These are phyloP conservation scores for Clitopilus passeckerianus DNA, from an alignment of 768 basidiomycete genomes.

Conservation along the genomic window DNA sequence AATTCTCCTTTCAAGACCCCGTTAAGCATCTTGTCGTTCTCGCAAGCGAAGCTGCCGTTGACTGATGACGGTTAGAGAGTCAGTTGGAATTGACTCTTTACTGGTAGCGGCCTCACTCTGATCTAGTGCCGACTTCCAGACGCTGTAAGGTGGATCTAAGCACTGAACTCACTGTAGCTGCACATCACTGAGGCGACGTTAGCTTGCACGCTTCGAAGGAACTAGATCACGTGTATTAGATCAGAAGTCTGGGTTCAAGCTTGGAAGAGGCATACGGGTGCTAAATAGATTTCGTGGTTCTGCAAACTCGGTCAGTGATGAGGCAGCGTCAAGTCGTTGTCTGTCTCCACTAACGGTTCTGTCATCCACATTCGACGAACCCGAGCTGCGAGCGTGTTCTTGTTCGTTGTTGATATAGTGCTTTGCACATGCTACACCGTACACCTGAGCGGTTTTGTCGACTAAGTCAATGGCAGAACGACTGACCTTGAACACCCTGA, in stretches of 20 bases:
- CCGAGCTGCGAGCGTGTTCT: slow-evolving; percentile 38
- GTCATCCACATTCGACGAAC: slow-evolving; percentile 39
- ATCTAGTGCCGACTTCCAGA: slow-evolving; percentile 18
- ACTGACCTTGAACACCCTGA: slow-evolving; percentile 40
- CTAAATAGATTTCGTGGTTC: slow-evolving; percentile 55
- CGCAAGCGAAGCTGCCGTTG: slow-evolving; percentile 59
- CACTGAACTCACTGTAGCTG: slow-evolving; percentile 39
- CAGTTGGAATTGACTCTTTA: too few relatives aligned
- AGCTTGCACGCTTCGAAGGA: slow-evolving; percentile 57
- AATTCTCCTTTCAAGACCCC: slow-evolving; percentile 62
- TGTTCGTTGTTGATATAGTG: slow-evolving; percentile 45
- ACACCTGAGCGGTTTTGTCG: slow-evolving; percentile 17
- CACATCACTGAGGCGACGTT: slow-evolving; percentile 67
- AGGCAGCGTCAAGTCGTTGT: background rate
- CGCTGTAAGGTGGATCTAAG: too few relatives aligned
- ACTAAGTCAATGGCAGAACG: background rate
- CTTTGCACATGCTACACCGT: slow-evolving; percentile 17
- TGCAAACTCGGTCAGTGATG: slow-evolving; percentile 3
- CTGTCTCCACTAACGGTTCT: slow-evolving; percentile 25
- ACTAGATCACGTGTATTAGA: slow-evolving; percentile 18
- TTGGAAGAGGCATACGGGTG: slow-evolving; percentile 31
- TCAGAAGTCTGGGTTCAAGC: background rate
- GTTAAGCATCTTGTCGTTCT: slow-evolving; percentile 55
- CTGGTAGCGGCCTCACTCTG: slow-evolving; percentile 24
- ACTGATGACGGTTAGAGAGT: slow-evolving; percentile 16